Evolutionary conservation across 768 basidiomycete species (phyloP).

Genomic region (Cantharellus anzutake): DNA sequence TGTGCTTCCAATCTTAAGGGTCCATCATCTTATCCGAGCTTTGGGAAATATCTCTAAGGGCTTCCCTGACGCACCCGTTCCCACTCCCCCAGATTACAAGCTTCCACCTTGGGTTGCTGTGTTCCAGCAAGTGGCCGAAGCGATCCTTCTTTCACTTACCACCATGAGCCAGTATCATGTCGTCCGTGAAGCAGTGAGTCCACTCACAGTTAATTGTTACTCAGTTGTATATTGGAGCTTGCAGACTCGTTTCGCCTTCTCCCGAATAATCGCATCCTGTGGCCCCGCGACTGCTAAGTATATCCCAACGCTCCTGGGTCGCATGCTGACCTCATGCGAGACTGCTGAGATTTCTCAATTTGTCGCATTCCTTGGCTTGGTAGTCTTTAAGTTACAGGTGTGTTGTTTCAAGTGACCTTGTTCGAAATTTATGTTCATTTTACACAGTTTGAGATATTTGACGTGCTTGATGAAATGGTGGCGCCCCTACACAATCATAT

Average conservation of each 20-base stretch:
- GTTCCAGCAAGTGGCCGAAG: slow-evolving; percentile 72
- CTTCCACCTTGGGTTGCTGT: slow-evolving; percentile 51
- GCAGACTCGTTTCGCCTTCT: slow-evolving; percentile 84
- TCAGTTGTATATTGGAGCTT: not conserved
- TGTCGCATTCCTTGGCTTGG: slow-evolving; percentile 80
- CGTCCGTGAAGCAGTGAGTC: slow-evolving; percentile 77
- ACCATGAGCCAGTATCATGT: slow-evolving; percentile 73
- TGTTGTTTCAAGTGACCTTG: slow-evolving; percentile 2
- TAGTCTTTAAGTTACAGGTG: slow-evolving; percentile 85
- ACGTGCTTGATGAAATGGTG: slow-evolving; percentile 78
- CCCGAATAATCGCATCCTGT: slow-evolving; percentile 76
- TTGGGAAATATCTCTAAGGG: slow-evolving; percentile 90
- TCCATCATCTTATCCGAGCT: slow-evolving; percentile 89
- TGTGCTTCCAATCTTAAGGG: slow-evolving; percentile 58
- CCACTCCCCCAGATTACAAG: slow-evolving; percentile 43
- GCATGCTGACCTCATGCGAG: slow-evolving; percentile 82
- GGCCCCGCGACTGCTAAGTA: slow-evolving; percentile 72
- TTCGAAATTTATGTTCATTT: not conserved
- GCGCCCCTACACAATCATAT: slow-evolving; percentile 75
- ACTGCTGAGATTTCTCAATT: slow-evolving; percentile 87
- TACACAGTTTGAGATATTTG: slow-evolving; percentile 58
- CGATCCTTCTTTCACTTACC: slow-evolving; percentile 70
- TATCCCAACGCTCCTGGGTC: slow-evolving; percentile 76
- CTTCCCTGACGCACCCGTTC: slow-evolving; percentile 76
- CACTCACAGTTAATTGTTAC: not conserved